A percentile compares a stretch with the other conserved stretches of the same genome.
These are phyloP conservation scores for Xerocomus alliaceus DNA, from an alignment of 1,284 basidiomycete genomes.

Conservation along the genomic window DNA sequence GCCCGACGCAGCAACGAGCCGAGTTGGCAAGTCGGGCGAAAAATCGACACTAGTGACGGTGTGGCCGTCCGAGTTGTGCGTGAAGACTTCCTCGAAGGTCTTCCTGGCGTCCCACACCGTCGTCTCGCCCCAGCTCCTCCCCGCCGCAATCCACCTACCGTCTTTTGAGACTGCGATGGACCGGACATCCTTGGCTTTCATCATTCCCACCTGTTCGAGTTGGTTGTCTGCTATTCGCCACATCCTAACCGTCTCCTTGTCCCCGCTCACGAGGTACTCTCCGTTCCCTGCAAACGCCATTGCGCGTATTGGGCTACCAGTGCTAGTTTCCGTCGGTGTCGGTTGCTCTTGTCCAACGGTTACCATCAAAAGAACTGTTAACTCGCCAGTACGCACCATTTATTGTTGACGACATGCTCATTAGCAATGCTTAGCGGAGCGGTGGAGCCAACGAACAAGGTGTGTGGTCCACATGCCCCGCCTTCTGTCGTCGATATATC, in stretches of 20 bases:
- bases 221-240: constrained; percentile 10
- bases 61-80: constrained; percentile 8
- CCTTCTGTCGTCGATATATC: constrained; percentile 11
- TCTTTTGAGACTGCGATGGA: constrained; percentile 19
- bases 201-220: not conserved
- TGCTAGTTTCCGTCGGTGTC: not conserved
- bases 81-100: constrained; percentile 12
- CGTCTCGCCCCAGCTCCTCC: constrained; percentile 12
- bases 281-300: constrained; percentile 16
- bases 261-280: constrained; percentile 12
- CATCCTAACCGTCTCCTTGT: constrained; percentile 8
- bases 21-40: constrained; percentile 19
- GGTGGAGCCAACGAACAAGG: not conserved
- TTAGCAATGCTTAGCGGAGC: not conserved
- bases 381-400: constrained; percentile 1
- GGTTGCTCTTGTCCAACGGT: constrained; percentile 3
- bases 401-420: not conserved
- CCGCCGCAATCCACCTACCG: constrained; percentile 15
- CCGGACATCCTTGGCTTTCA: constrained; percentile 3
- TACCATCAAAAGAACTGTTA: not conserved
- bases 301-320: constrained; percentile 6
- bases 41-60: constrained; percentile 18
- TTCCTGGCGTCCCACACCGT: constrained; percentile 5
- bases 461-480: not conserved
- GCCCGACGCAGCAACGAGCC: constrained; percentile 11